Base-by-base conservation (phyloP, 2,329 filamentous ascomycete species). In the Beauveria australis region DNA sequence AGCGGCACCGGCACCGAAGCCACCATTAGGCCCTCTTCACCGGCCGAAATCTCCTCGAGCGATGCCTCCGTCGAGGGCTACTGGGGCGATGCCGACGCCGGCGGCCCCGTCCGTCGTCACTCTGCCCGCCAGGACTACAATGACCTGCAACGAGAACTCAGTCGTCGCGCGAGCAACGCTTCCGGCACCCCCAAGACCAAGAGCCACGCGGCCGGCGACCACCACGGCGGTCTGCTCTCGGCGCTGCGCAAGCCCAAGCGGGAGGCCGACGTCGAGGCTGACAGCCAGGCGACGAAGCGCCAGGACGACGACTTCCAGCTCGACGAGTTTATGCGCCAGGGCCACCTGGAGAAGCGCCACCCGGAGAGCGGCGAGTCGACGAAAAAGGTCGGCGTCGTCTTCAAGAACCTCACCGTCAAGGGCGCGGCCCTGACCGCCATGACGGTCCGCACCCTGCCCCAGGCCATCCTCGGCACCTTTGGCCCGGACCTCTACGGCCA, bases 301-400 rank as follows among this genome's bases (percentile, higher is more conserved):
- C 74, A 81, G 24, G 77, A 82, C 2, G 81, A 84, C 1, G 85
- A 82, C 3, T 91, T 92, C 64, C 81, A 89, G 63, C 78, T 92
- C 1, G 82, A 81, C 40, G 76, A 84, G 14, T 92, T 92, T 69
- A 82, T 92, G 73, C 81, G 84, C 52, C 84, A 89, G 62, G 89
- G 89, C 1, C 87, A 89, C 67, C 86, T 92, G 62, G 89, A 92
- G 73, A 90, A 88, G 70, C 81, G 88, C 14, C 83, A 82, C 2
- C 60, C 67, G 63, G 81, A 85, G 33, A 69, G 73, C 5, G 87
- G 85, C 6, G 78, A 79, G 41, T 88, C 89, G 0, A 81, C 86
- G 12, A 94, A 93, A 75, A 89, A 87, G 67, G 83, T 93, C 12
- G 89, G 90, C 2, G 87, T 93, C 1, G 76, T 91, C 1, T 93